These are phyloP conservation scores for Neocallimastix lanati DNA, from an alignment of 192 early-diverging fungal genomes.

Conservation along the genomic window DNA sequence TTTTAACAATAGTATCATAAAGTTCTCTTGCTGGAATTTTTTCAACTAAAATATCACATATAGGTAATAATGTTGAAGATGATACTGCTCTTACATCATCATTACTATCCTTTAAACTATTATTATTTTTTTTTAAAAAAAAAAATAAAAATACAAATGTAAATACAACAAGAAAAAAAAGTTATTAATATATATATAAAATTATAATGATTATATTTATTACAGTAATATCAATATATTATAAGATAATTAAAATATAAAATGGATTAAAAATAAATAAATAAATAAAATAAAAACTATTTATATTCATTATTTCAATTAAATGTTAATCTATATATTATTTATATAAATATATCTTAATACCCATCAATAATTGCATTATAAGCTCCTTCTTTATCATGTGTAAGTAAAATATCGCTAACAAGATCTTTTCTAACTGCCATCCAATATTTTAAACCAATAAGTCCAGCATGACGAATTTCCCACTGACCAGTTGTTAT, in stretches of 20 bases:
- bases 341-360: constrained; percentile 23
- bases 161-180: too few species aligned
- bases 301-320: too few species aligned
- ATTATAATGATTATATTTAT: too few species aligned
- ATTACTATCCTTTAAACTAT: constrained; percentile 55
- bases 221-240: too few species aligned
- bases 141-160: too few species aligned
- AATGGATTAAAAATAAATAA: too few species aligned
- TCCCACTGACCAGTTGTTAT: constrained; percentile 54
- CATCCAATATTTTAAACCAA: constrained; percentile 86
- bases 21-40: constrained; percentile 46
- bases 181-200: too few species aligned
- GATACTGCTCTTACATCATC: constrained; percentile 91
- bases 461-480: constrained; percentile 73
- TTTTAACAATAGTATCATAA: constrained; percentile 43
- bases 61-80: constrained; percentile 72
- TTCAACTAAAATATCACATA: constrained; percentile 57
- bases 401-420: constrained; percentile 35
- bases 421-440: constrained; percentile 79
- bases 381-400: constrained; percentile 20
- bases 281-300: too few species aligned
- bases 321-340: not conserved
- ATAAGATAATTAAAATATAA: too few species aligned
- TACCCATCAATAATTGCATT: constrained; percentile 68
- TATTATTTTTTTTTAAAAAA: too few species aligned